phyloP scores from a whole-genome alignment of 2,329 filamentous ascomycete species.

The Fusarium fujikuroi region DNA sequence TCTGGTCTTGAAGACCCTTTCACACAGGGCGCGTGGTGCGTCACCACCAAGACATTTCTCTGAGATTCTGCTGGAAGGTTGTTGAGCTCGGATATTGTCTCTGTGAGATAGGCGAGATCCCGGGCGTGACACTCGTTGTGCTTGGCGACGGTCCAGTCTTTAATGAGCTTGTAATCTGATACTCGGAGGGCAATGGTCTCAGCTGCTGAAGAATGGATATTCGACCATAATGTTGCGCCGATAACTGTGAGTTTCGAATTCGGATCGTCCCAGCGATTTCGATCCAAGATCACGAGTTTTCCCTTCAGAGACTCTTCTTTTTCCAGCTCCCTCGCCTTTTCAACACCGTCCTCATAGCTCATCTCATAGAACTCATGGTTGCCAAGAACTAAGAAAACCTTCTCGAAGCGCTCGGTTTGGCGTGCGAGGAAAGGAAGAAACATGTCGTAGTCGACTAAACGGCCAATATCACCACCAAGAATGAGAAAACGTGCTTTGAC shows the following conservation, averaged over 20 bases:
- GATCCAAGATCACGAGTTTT: slow-evolving; percentile 58
- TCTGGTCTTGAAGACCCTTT: slow-evolving; percentile 60
- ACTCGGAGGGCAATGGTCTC: slow-evolving; percentile 56
- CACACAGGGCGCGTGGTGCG: slow-evolving; percentile 67
- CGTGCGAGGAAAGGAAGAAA: slow-evolving; percentile 57
- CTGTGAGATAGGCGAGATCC: slow-evolving; percentile 63
- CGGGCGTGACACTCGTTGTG: slow-evolving; percentile 60
- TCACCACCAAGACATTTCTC: slow-evolving; percentile 59
- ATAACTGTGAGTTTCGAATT: slow-evolving; percentile 60
- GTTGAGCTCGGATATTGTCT: slow-evolving; percentile 48
- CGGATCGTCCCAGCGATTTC: slow-evolving; percentile 52
- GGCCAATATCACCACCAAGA: slow-evolving; percentile 62
- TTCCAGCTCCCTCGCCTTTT: slow-evolving; percentile 50
- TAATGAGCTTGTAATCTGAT: slow-evolving; percentile 66
- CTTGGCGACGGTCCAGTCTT: slow-evolving; percentile 59
- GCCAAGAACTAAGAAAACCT: slow-evolving; percentile 61
- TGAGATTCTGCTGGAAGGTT: slow-evolving; percentile 18
- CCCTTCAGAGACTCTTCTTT: slow-evolving; percentile 52
- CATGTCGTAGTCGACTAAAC: slow-evolving; percentile 57
- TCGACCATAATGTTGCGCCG: slow-evolving; percentile 68
- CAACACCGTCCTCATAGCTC: slow-evolving; percentile 52
- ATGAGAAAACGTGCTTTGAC: slow-evolving; percentile 56
- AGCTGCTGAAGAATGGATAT: slow-evolving; percentile 53
- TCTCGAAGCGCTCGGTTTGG: slow-evolving; percentile 55
- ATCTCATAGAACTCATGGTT: slow-evolving; percentile 66